Evolutionary conservation across 2,329 filamentous ascomycete genomes (phyloP).

Genomic region (Calonectria leucothoes): DNA sequence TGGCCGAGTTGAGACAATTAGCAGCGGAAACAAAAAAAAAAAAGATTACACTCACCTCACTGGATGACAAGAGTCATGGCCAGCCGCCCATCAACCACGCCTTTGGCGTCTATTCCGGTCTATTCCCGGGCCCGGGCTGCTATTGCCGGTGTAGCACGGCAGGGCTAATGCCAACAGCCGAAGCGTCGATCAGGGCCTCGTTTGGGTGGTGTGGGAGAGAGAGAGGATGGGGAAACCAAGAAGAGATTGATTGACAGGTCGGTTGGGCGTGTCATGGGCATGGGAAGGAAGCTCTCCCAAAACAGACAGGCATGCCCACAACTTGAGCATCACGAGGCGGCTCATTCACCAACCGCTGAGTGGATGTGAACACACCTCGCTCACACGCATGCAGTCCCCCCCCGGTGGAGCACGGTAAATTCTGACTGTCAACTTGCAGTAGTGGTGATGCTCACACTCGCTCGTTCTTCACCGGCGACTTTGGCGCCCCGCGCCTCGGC

Average conservation of each 20-base stretch:
- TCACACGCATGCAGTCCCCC: neutral
- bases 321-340: constrained; percentile 13
- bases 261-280: neutral
- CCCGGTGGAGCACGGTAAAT: neutral
- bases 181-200: constrained; percentile 33
- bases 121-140: constrained; percentile 30
- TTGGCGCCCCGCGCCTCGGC: constrained; percentile 23
- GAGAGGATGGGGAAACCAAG: neutral
- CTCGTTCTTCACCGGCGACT: neutral
- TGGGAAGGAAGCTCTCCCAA: neutral
- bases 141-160: constrained; percentile 32
- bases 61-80: neutral
- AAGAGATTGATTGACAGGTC: too few relatives aligned
- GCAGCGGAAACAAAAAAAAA: too few relatives aligned
- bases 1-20: neutral
- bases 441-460: constrained; percentile 9
- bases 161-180: constrained; percentile 25
- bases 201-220: constrained; percentile 10
- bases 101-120: neutral
- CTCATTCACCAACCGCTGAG: neutral
- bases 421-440: neutral
- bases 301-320: constrained; percentile 17
- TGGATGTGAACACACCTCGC: neutral
- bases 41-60: neutral
- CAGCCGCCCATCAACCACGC: neutral